Evolutionary conservation across 345 rosid species (phyloP), one percentile per base, ranked within the genome.

Genomic region (Linum trigynum): DNA sequence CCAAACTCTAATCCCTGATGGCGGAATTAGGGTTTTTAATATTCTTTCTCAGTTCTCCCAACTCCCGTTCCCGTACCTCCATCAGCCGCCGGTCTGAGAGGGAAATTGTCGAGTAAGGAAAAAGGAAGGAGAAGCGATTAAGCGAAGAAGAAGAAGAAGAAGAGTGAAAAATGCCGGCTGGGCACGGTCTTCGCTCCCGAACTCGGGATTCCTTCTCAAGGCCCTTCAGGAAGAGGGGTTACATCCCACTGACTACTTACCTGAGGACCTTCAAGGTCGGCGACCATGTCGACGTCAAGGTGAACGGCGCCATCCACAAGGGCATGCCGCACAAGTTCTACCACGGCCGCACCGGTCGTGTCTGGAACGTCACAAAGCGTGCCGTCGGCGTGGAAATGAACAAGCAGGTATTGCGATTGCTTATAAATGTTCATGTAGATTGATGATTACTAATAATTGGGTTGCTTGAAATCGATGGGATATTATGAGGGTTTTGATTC

Each of bases 301-400:
- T 84, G 12, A 87, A 87, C 67, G 92, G 87, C 65, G 89, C 92
- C 73, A 65, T 87, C 62, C 92, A 84, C 72, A 87, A 87, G 82
- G 92, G 90, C 38, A 87, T 87, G 92, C 89, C 92, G 53, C 92
- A 87, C 70, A 87, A 87, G 77, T 87, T 83, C 81, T 87, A 87
- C 76, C 92, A 87, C 48, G 92, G 92, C 5, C 92, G 92, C 56
- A 87, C 92, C 5, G 92, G 92, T 16, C 82, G 80, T 37, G 85
- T 87, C 70, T 87, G 92, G 92, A 87, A 87, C 67, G 86, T 87
- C 68, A 87, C 89, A 71, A 87, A 87, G 71, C 90, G 89, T 42
- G 92, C 92, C 71, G 65, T 87, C 51, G 92, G 92, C 14, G 92
- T 87, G 6, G 92, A 87, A 75, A 64, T 87, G 63, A 87, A 87